Base-by-base conservation (phyloP, 257 asterid species). In the Solanum pennellii region DNA sequence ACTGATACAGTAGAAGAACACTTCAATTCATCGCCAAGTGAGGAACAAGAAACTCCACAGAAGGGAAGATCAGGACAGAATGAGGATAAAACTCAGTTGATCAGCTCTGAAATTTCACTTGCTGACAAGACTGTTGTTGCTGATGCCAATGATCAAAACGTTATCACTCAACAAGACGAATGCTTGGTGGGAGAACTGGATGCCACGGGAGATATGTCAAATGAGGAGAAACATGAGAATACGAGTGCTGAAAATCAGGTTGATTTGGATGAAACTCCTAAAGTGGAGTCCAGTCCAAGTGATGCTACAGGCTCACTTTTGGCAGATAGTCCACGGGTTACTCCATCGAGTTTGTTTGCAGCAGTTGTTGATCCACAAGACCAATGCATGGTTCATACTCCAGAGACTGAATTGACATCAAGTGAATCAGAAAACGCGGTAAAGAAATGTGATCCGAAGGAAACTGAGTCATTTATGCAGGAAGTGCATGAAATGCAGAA, bases 1-100 rank as follows among this genome's bases (percentile, higher is more conserved):
- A 47, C 88, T 73, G 83, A 88, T 56, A 72, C 86, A 80, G 88
- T 87, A 86, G 93, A 92, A 87, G 89, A 83, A 45, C 44, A 31
- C 21, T 89, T 23, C 13, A 66, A 31, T 86, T 65, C 65, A 83
- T 33, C 77, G 21, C 37, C 47, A 20, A 23, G 77, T 37, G 86
- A 89, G 86, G 83, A n/a, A 3, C 89, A 20, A n/a, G 77, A 87
- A 89, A 83, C 79, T 27, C 27, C 68, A 25, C 83, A 73, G 83
- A 15, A 20, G 60, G 86, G 84, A 37, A 59, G 71, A 6, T 6
- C 89, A 12, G 76, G 84, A 77, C 39, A 41, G 14, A 42, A 23
- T 41, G 44, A 90, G 86, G 90, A 60, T 68, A 89, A 27, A 25
- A 41, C 10, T 84, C 77, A 31, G n/a, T 56, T 44, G 52, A 10